phyloP scores from a whole-genome alignment of 441 rosid genomes.

The Corymbia citriodora region DNA sequence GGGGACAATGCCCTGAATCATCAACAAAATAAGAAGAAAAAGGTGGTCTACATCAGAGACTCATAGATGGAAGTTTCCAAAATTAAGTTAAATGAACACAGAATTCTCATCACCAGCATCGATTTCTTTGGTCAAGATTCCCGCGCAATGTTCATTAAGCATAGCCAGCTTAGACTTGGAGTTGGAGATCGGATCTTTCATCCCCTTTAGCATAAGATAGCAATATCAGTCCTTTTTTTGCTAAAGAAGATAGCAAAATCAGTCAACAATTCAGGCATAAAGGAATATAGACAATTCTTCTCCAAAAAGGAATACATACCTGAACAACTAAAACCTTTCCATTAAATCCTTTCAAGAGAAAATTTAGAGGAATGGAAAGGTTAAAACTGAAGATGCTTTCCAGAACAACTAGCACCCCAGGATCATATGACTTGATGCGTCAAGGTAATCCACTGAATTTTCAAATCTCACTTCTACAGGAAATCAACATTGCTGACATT shows the following conservation, averaged over 20 bases:
- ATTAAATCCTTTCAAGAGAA: conserved; percentile 51
- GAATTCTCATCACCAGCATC: conserved; percentile 51
- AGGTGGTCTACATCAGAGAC: background rate
- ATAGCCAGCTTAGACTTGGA: conserved; percentile 56
- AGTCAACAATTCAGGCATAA: background rate
- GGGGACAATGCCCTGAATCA: conserved; percentile 80
- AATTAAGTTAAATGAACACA: background rate
- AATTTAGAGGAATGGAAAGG: conserved; percentile 80
- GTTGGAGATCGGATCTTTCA: conserved; percentile 76
- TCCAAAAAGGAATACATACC: conserved; percentile 27
- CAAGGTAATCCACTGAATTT: conserved; percentile 31
- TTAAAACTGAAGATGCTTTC: conserved; percentile 79
- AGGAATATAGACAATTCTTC: background rate
- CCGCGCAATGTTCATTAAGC: conserved; percentile 49
- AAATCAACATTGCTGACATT: background rate
- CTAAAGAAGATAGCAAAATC: background rate
- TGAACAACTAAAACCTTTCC: conserved; percentile 61
- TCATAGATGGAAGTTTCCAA: background rate
- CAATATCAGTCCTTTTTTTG: background rate
- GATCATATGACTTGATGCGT: conserved; percentile 67
- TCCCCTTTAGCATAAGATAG: conserved; percentile 39
- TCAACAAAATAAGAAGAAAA: background rate
- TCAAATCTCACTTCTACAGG: background rate
- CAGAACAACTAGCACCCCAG: conserved; percentile 68
- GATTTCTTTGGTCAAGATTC: conserved; percentile 42